Evolutionary conservation across 108 stramenopile species (phyloP), one percentile per base, ranked within the genome.

Genomic region (Nitzschia inconspicua): DNA sequence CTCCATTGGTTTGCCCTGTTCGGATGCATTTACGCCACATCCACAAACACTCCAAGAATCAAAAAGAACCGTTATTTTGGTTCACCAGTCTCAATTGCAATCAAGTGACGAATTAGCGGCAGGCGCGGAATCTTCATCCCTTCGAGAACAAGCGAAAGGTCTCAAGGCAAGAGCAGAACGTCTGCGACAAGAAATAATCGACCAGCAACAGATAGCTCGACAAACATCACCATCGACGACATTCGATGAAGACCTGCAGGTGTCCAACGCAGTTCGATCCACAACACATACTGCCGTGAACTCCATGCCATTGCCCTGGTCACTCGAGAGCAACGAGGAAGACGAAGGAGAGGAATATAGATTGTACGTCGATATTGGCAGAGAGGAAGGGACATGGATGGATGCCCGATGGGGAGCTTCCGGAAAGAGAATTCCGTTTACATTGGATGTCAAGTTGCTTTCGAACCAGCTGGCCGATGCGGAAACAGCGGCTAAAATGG

Each of bases 371-470:
- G 80, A 82, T 56, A 72, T 89, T 44, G 88, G 88, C 22, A 65
- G 88, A 65, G 88, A 89, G 48, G 72, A 69, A 22, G 88, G 88
- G 6, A 84, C 84, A 7, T 89, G 88, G 88, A 89, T 89, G 88
- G 84, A 89, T 56, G 82, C 83, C 28, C 65, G 82, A 57, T 89
- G 88, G 88, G 88, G 82, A 32, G 84, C 80, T 13, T 81, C 79
- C 63, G 81, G 88, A 0, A 63, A 65, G 23, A 44, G 88, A 22
- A 83, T 89, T 35, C 75, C 75, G 42, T 75, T 68, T n/a, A 72
- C 84, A 0, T 29, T 89, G 44, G 88, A 89, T 65, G 76, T 89
- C 0, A 59, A 52, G 4, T 85, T 89, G 51, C 11, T 46, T 0
- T 9, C 49, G 1, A 44, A 49, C 16, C 24, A 49, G 16, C 39